These are phyloP conservation scores for Dictyostelium brefeldianum DNA, from an alignment of 78 protist genomes.

Conservation along the genomic window DNA sequence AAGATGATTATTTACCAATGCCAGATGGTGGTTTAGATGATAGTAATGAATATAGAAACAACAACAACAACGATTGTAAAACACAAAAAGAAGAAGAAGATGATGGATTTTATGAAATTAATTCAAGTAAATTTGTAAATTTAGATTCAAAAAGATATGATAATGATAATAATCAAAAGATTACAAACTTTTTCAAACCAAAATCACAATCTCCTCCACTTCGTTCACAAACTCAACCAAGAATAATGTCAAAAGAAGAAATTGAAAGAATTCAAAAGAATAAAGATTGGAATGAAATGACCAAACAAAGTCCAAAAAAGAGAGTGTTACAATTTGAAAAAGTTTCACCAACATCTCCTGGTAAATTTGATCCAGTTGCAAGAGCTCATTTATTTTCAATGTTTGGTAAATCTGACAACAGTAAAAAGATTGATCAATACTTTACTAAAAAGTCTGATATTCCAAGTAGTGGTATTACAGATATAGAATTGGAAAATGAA, in stretches of 20 bases:
- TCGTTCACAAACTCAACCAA: background rate
- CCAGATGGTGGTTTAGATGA: background rate
- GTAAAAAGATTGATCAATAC: background rate
- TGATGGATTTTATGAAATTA: background rate
- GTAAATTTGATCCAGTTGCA: background rate
- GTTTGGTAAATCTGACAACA: background rate
- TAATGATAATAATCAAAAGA: background rate
- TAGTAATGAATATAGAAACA: background rate
- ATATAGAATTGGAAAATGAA: background rate
- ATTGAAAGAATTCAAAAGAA: background rate
- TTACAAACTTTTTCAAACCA: conserved; percentile 7
- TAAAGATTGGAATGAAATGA: background rate
- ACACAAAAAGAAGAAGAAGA: background rate
- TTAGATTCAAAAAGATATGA: conserved; percentile 7
- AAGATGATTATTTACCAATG: background rate
- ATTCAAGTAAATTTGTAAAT: conserved; percentile 7
- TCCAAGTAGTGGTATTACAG: background rate
- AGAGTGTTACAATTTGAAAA: conserved; percentile 6
- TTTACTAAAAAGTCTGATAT: background rate
- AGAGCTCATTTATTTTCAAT: conserved; percentile 8
- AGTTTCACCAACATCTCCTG: background rate
- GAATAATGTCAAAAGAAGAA: background rate
- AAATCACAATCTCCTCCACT: background rate
- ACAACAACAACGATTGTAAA: background rate
- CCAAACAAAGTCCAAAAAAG: background rate